phyloP scores from a whole-genome alignment of 179 eudicot genomes.

The Heliamphora ciliata region DNA sequence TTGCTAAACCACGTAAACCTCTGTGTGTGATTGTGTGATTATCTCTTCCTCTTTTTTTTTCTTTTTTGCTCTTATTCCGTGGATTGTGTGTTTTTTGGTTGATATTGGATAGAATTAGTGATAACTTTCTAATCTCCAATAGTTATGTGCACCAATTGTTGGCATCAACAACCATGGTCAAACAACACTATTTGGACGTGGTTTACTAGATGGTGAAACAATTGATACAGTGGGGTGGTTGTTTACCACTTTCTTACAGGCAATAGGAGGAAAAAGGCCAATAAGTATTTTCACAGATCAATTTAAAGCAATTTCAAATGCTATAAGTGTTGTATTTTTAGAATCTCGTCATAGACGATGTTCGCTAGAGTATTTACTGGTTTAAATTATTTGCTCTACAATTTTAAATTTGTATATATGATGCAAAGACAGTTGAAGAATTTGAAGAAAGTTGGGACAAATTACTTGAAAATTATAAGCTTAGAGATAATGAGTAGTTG shows the following conservation, averaged over 20 bases:
- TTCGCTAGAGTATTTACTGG: not conserved
- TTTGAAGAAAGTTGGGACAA: not conserved
- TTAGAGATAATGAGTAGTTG: too few species aligned
- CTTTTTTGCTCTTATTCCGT: too few species aligned
- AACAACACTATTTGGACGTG: not conserved
- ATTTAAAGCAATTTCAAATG: not conserved
- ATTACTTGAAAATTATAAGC: too few species aligned
- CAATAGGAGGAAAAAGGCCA: not conserved
- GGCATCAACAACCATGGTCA: not conserved
- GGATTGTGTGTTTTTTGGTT: too few species aligned
- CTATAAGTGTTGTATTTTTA: not conserved
- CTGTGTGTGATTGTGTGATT: too few species aligned
- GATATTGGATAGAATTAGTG: too few species aligned
- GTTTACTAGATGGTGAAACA: not conserved
- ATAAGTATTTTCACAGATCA: not conserved
- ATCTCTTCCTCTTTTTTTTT: too few species aligned
- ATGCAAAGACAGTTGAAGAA: not conserved
- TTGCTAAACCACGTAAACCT: too few species aligned
- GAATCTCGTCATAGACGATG: too few species aligned
- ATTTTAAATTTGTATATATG: not conserved
- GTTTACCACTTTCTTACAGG: not conserved
- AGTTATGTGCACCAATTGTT: not conserved
- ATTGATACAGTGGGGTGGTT: too few species aligned
- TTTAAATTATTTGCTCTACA: not conserved
- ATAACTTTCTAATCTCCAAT: too few species aligned